Conservation (phyloP, 1,284 basidiomycete species). For the Termitomyces sp. region DNA sequence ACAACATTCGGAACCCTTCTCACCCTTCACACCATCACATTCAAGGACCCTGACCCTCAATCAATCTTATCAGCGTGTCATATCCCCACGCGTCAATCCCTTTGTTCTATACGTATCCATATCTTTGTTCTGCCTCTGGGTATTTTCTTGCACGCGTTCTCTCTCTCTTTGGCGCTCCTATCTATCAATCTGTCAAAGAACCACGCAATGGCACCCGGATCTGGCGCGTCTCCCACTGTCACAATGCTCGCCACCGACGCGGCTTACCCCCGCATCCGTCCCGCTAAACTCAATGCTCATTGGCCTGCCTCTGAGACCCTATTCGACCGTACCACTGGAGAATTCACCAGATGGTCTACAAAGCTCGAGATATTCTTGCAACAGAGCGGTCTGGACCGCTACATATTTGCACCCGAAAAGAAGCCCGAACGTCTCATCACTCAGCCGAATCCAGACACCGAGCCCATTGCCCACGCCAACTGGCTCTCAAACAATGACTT, state of each 20-base stretch:
- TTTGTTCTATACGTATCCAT: no score
- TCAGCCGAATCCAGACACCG: background rate
- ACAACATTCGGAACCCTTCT: background rate
- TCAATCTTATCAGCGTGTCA: no score
- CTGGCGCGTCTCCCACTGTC: background rate
- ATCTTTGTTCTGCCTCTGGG: no score
- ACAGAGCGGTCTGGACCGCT: constrained; percentile 5
- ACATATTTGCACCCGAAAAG: background rate
- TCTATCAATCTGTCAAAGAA: background rate
- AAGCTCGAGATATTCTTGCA: constrained; percentile 1
- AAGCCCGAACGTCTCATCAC: background rate
- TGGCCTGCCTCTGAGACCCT: background rate
- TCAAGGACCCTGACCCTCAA: background rate
- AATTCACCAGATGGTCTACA: constrained; percentile 7
- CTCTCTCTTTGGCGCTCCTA: background rate
- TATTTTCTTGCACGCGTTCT: no score
- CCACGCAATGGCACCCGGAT: no score
- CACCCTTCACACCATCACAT: background rate
- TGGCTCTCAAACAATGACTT: constrained; percentile 12
- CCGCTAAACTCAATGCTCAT: background rate
- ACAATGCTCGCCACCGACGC: background rate
- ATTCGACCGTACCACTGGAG: background rate
- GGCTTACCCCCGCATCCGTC: background rate
- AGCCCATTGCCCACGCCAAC: constrained; percentile 10
- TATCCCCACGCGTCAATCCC: no score